Evolutionary conservation across 768 basidiomycete species (phyloP).

Genomic region (Pisolithus tinctorius): DNA sequence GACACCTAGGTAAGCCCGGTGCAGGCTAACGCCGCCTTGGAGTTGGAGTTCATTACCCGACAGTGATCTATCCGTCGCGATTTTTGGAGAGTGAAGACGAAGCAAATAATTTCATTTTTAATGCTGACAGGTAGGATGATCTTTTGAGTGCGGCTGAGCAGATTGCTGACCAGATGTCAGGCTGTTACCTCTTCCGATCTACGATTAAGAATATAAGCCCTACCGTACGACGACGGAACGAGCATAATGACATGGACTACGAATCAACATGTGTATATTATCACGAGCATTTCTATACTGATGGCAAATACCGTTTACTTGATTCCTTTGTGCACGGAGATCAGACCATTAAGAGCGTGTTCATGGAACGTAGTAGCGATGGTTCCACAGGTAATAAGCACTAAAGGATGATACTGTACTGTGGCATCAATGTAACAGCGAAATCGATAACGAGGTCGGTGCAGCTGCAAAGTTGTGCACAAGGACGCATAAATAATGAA

Average conservation of each 20-base stretch:
- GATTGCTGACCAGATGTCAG: conserved; percentile 23
- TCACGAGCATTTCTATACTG: neutral
- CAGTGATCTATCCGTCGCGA: conserved; percentile 77
- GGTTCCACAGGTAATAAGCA: too few species aligned
- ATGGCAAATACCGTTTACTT: too few species aligned
- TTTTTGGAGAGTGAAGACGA: conserved; percentile 93
- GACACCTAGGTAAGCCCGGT: conserved; percentile 68
- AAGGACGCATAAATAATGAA: too few species aligned
- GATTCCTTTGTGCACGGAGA: too few species aligned
- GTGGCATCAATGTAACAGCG: too few species aligned
- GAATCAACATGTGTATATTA: neutral
- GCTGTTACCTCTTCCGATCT: conserved; percentile 69
- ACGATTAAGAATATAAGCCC: conserved; percentile 35
- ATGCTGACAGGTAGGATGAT: conserved; percentile 62
- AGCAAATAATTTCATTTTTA: conserved; percentile 90
- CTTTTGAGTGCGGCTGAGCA: neutral
- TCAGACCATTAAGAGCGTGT: too few species aligned
- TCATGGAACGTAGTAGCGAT: too few species aligned
- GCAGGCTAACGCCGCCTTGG: neutral
- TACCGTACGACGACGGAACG: neutral
- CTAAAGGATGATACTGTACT: too few species aligned
- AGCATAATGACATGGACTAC: neutral
- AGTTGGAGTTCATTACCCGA: neutral
- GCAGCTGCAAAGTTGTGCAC: too few species aligned
- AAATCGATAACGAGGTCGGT: too few species aligned